phyloP scores from a whole-genome alignment of 208 protist species.

The Chromosphaera perkinsii region DNA sequence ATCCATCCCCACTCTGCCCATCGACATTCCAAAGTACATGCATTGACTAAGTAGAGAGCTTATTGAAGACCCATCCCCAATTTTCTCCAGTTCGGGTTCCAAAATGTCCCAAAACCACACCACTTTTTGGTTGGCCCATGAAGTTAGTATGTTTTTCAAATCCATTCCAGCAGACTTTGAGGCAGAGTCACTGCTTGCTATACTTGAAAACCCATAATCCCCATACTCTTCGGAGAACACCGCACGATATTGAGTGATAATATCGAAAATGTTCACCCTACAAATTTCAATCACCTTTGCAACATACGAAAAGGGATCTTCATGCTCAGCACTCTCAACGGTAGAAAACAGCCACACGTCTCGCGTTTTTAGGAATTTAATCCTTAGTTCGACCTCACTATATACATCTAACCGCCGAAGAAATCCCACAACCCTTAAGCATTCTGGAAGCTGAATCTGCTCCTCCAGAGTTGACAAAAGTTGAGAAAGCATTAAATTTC shows the following conservation, averaged over 20 bases:
- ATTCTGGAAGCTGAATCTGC: slow-evolving; percentile 29
- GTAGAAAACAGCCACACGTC: slow-evolving; percentile 23
- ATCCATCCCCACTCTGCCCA: slow-evolving; percentile 39
- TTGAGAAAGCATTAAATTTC: slow-evolving; percentile 29
- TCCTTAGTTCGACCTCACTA: slow-evolving; percentile 32
- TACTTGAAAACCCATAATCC: too few relatives aligned
- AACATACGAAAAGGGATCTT: slow-evolving; percentile 1
- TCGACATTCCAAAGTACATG: slow-evolving; percentile 42
- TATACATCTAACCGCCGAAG: slow-evolving; percentile 31
- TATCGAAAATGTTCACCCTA: slow-evolving; percentile 41
- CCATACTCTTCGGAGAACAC: slow-evolving; percentile 40
- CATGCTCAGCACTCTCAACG: slow-evolving; percentile 1
- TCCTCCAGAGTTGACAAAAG: slow-evolving; percentile 13
- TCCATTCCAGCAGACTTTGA: too few relatives aligned
- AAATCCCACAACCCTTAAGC: slow-evolving; percentile 28
- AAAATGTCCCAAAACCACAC: slow-evolving; percentile 24
- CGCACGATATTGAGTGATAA: slow-evolving; percentile 44
- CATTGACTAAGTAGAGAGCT: slow-evolving; percentile 34
- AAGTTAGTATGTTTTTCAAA: too few relatives aligned
- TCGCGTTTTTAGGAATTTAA: slow-evolving; percentile 19
- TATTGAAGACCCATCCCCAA: not conserved
- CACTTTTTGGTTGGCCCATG: slow-evolving; percentile 33
- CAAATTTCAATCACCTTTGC: slow-evolving; percentile 9
- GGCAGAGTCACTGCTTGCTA: too few relatives aligned
- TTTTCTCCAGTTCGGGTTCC: slow-evolving; percentile 7